A percentile compares a stretch with the other conserved stretches of the same genome.
Conservation (phyloP, 225 moss, liverwort and hornwort genomes). For the Rhytidiadelphus loreus region DNA sequence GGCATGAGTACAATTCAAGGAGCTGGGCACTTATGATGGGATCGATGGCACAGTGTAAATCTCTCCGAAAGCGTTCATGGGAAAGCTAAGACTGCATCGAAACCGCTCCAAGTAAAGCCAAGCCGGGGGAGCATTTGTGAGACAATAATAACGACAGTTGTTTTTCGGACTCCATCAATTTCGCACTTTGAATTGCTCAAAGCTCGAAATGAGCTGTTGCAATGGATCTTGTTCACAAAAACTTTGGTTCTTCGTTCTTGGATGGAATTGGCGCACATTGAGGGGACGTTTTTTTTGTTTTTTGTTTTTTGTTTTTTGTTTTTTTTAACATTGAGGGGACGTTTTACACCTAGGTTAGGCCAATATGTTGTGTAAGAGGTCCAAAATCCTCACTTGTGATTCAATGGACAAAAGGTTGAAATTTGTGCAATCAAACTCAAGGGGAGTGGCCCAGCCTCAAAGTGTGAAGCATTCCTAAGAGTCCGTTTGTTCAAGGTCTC, state of each 20-base stretch:
- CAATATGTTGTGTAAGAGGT: too few relatives aligned
- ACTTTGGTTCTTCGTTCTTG: not conserved
- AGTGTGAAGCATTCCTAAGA: not conserved
- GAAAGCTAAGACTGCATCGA: not conserved
- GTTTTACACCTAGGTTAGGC: too few relatives aligned
- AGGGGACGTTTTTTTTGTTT: too few relatives aligned
- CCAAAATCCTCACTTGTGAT: too few relatives aligned
- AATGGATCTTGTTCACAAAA: not conserved
- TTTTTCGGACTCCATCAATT: not conserved
- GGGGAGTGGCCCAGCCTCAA: too few relatives aligned
- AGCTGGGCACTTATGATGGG: not conserved
- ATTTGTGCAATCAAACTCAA: too few relatives aligned
- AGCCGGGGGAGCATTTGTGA: not conserved
- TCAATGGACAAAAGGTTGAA: too few relatives aligned
- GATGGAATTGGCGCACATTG: not conserved
- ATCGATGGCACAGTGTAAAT: not conserved
- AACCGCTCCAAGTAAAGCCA: not conserved
- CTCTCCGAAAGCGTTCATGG: not conserved
- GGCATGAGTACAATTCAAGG: not conserved
- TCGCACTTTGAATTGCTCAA: not conserved
- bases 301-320: too few relatives aligned
- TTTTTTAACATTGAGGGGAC: too few relatives aligned
- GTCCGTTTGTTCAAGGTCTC: not conserved
- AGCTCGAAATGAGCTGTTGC: not conserved
- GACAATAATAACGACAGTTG: not conserved